Base-by-base conservation (phyloP, 176 grass and related monocot genomes). In the Oryza brachyantha region DNA sequence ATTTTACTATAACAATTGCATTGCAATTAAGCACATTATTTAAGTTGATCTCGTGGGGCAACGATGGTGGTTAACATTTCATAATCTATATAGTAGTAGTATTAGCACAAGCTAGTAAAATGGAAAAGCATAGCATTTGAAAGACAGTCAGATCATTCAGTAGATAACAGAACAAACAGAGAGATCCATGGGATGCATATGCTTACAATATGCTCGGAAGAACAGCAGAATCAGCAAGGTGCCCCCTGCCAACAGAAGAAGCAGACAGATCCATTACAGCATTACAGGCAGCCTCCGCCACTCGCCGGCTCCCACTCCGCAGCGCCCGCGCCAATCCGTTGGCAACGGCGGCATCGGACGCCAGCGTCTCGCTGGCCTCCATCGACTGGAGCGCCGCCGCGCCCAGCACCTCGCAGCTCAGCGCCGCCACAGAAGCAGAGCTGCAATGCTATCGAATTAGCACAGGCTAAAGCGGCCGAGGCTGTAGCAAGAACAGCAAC, bases 201-300 rank as follows among this genome's bases (percentile, higher is more conserved):
- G 73, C 88, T 93, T 67, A 93, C 91, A 93, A 93, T 88, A 90
- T 73, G 22, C 70, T 85, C 2, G 59, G 74, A 10, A 90, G 75
- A 70, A 84, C 40, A 24, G 61, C 73, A 1, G 91, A 82, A 10
- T 40, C 28, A 2, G 79, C 68, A 79, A 93, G 85, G 8, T 4
- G 79, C 16, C 83, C 88, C 75, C 85, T 80, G 16, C 88, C 82
- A 45, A 52, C 32, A 3, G 85, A 64, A 50, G 88, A 85, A 11
- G 74, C 77, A 21, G 88, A 93, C 12, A 93, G 86, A 43, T 88
- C 81, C 86, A 88, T 84, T 73, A 84, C 29, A 14, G 31, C 64
- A 28, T 88, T 75, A 28, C 86, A 88, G 32, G 70, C 81, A 68
- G 69, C 86, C 86, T 79, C 21, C 2, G 32, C 22, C 1, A 90